Percentiles rank a stretch among this genome's conserved stretches.
Conservation (phyloP, 805 yeast genomes). For the Barnettozyma sp. region DNA sequence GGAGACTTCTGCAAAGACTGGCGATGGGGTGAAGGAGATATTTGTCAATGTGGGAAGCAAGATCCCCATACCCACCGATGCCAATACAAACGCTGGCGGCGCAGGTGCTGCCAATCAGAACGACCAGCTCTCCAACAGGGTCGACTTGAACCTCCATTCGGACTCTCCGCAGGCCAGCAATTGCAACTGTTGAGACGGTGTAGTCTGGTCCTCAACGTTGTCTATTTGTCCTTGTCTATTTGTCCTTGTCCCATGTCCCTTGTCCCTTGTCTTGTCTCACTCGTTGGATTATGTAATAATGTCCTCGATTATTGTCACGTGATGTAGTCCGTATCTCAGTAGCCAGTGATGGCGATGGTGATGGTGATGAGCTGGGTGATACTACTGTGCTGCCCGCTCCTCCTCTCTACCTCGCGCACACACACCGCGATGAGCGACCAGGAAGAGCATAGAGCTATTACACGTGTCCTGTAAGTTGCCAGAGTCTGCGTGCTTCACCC, state of each 20-base stretch:
- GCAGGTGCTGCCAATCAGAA: no score
- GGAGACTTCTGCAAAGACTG: constrained; percentile 92
- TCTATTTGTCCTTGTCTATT: neutral
- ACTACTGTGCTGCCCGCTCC: no score
- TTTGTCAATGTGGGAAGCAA: constrained; percentile 84
- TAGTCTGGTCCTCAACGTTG: neutral
- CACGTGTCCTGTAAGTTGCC: constrained; percentile 3
- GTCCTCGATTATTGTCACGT: no score
- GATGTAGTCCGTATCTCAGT: no score
- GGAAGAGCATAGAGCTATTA: constrained; percentile 1
- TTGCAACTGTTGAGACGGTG: constrained; percentile 27
- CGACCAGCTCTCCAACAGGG: constrained; percentile 21
- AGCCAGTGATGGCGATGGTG: no score
- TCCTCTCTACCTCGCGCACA: no score
- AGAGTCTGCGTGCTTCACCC: neutral
- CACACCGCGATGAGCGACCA: neutral
- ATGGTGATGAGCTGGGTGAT: no score
- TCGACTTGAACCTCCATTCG: constrained; percentile 28
- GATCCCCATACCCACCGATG: constrained; percentile 54
- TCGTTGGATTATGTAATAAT: no score
- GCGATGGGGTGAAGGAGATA: constrained; percentile 83
- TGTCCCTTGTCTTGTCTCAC: no score
- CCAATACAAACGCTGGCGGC: constrained; percentile 21
- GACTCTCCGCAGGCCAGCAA: constrained; percentile 26
- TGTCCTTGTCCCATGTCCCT: neutral